These are phyloP conservation scores for Lichtheimia ornata DNA, from an alignment of 371 early-diverging fungal species.

Conservation along the genomic window DNA sequence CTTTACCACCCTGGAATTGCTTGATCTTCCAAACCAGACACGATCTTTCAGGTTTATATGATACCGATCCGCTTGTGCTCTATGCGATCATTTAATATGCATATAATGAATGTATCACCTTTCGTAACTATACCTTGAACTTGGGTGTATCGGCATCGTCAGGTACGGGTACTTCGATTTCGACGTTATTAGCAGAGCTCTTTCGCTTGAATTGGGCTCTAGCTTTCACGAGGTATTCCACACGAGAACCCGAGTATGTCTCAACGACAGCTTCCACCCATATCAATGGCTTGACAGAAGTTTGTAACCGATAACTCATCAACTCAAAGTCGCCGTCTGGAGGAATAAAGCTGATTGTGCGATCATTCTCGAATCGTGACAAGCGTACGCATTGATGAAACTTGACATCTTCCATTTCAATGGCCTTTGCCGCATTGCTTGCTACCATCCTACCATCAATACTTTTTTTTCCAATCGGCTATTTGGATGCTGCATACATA, in stretches of 20 bases:
- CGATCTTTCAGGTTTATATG: constrained; percentile 93
- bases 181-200: constrained; percentile 97
- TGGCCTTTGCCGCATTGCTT: constrained; percentile 86
- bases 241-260: constrained; percentile 87
- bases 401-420: constrained; percentile 99
- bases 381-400: constrained; percentile 99
- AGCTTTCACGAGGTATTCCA: constrained; percentile 97
- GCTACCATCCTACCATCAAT: constrained; percentile 12
- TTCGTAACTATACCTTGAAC: constrained; percentile 74
- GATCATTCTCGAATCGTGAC: constrained; percentile 93
- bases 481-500: constrained; percentile 16
- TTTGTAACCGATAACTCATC: constrained; percentile 97
- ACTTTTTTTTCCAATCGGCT: background rate
- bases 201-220: constrained; percentile 96
- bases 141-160: constrained; percentile 97
- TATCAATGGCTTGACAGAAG: constrained; percentile 93
- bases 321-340: constrained; percentile 98
- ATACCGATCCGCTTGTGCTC: constrained; percentile 86
- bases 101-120: no score
- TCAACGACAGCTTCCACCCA: constrained; percentile 96
- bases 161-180: constrained; percentile 96
- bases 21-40: constrained; percentile 97
- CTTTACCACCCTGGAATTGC: constrained; percentile 97
- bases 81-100: constrained; percentile 15
- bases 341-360: constrained; percentile 93